Base-by-base conservation (phyloP, 1,284 basidiomycete genomes). In the Melanopsichium pennsylvanicum region DNA sequence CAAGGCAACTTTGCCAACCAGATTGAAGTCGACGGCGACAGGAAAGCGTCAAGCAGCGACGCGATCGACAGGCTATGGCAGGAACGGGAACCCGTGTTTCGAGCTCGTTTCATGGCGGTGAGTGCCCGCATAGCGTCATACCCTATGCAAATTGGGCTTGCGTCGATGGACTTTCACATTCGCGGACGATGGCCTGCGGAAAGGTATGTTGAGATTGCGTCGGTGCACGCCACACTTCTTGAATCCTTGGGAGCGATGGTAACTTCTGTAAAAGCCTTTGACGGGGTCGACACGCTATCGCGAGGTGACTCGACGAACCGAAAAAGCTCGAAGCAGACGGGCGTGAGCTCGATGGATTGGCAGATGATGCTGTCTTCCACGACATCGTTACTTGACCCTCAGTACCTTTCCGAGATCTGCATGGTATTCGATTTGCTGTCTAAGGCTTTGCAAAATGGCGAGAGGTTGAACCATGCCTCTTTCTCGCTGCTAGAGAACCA, bases 131-230 rank as follows among this genome's bases (percentile, higher is more conserved):
- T 56, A 0, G 50, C 50, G 73, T 82, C 69, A 84, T 84, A 25
- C 74, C 63, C 22, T 73, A 83, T 38, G 84, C 85, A 39, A 82
- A 82, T 70, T 84, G 85, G 83, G 83, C 85, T 74, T 84, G 86
- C 31, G 83, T 75, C 55, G 32, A 47, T 72, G 35, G 72, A 74
- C 36, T 54, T 72, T 16, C 66, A 62, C 63, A 81, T 86, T 15
- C 82, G 86, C 9, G 86, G 86, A 7, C 80, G 79, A 32, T 87
- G 86, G 86, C 84, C 85, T 5, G 74, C 72, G 12, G 82, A 84
- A 34, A 84, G 86, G 40, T 87, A 87, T 61, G 76, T 75, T 38
- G 77, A 78, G 39, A 63, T 87, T 10, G 67, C 83, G 7, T 80
- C 74, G 2, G 59, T 78, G 11, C 64, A 70, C 23, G 59, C 70